Percentiles rank a stretch among this genome's conserved stretches.
Evolutionary conservation across 1,284 basidiomycete species (phyloP).

Genomic region (Papiliotrema nemorosa): DNA sequence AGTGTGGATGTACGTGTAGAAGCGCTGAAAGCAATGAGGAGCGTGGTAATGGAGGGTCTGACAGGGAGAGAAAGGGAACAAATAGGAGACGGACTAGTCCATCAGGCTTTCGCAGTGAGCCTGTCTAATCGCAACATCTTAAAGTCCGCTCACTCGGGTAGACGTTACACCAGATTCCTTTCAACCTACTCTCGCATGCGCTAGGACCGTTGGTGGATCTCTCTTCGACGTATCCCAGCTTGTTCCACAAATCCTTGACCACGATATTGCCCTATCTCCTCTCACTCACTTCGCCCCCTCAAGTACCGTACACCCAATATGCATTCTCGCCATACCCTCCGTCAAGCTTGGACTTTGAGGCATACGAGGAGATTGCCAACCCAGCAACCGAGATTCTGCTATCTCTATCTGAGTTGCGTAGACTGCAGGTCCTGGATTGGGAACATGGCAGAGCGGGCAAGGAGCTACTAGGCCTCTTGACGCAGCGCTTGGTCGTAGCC

Average conservation of each 20-base stretch:
- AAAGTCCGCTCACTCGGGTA: not conserved
- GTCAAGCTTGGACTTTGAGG: constrained; percentile 54
- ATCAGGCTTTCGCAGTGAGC: constrained; percentile 30
- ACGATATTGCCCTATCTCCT: constrained; percentile 62
- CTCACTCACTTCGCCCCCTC: constrained; percentile 31
- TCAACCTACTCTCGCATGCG: constrained; percentile 27
- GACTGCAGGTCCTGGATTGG: constrained; percentile 21
- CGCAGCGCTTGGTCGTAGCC: constrained; percentile 31
- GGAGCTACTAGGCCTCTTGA: constrained; percentile 31
- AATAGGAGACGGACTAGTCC: constrained; percentile 25
- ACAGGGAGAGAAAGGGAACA: constrained; percentile 26
- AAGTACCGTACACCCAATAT: constrained; percentile 11
- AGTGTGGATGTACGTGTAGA: constrained; percentile 40
- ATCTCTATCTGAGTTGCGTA: constrained; percentile 31
- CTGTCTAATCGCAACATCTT: not conserved
- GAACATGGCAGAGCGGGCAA: constrained; percentile 24
- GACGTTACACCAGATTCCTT: constrained; percentile 24
- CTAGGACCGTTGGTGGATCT: constrained; percentile 68
- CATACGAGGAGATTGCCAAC: constrained; percentile 69
- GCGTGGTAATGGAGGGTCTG: constrained; percentile 32
- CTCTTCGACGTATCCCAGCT: constrained; percentile 59
- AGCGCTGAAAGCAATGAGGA: constrained; percentile 38
- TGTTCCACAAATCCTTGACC: constrained; percentile 65
- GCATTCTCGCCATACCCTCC: constrained; percentile 31
- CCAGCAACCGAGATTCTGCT: constrained; percentile 44